A percentile compares a stretch with the other conserved stretches of the same genome.
phyloP scores from a whole-genome alignment of 2,329 filamentous ascomycete species.

The Neophaeococcomyces mojaviensis region DNA sequence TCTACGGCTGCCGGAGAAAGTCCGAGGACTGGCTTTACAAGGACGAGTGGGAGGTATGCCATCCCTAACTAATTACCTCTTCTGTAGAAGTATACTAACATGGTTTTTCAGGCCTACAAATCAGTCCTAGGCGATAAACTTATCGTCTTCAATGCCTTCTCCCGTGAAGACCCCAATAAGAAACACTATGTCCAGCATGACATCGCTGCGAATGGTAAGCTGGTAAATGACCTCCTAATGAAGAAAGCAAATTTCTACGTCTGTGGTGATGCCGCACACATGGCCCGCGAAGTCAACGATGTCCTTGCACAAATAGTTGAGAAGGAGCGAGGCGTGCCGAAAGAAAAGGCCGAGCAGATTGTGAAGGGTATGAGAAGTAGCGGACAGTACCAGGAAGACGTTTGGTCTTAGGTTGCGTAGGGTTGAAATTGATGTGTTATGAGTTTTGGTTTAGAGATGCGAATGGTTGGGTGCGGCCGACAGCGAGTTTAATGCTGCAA shows the following conservation, averaged over 20 bases:
- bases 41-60: slow-evolving; percentile 81
- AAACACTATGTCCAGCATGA: slow-evolving; percentile 98
- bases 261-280: slow-evolving; percentile 93
- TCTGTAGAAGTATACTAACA: slow-evolving; percentile 23
- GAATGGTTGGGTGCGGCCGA: too few relatives aligned
- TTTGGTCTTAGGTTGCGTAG: slow-evolving; percentile 53
- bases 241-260: slow-evolving; percentile 93
- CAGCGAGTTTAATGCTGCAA: background rate
- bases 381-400: slow-evolving; percentile 89
- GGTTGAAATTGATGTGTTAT: background rate
- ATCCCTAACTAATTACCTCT: background rate
- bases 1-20: slow-evolving; percentile 86
- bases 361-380: slow-evolving; percentile 93
- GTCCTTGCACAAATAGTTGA: slow-evolving; percentile 82
- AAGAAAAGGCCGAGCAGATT: slow-evolving; percentile 86
- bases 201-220: slow-evolving; percentile 70
- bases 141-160: slow-evolving; percentile 87
- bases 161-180: slow-evolving; percentile 65
- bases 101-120: slow-evolving; percentile 62
- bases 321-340: slow-evolving; percentile 70
- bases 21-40: slow-evolving; percentile 90
- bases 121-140: slow-evolving; percentile 79
- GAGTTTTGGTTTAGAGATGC: background rate
- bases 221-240: slow-evolving; percentile 79
- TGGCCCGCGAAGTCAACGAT: slow-evolving; percentile 87